phyloP scores from a whole-genome alignment of 352 stramenopile genomes.

The Phytopythium kandeliae region DNA sequence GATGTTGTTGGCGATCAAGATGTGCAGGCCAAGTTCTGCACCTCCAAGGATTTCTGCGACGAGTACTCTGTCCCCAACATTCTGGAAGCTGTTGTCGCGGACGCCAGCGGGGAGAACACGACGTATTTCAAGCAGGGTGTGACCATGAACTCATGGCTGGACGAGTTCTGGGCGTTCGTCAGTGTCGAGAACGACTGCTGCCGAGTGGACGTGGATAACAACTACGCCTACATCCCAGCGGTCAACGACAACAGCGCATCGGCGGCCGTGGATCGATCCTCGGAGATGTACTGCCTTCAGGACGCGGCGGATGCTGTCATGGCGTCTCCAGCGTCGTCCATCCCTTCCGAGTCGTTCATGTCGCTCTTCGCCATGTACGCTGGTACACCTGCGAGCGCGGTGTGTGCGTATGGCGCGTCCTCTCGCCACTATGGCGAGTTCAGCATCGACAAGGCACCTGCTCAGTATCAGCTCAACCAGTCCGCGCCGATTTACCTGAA shows the following conservation, averaged over 20 bases:
- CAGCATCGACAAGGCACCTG: slow-evolving; percentile 47
- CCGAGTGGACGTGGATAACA: slow-evolving; percentile 30
- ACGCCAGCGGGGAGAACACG: slow-evolving; percentile 19
- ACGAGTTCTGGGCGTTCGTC: slow-evolving; percentile 72
- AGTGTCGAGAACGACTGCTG: slow-evolving; percentile 61
- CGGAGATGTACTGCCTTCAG: slow-evolving; percentile 32
- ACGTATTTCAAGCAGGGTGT: slow-evolving; percentile 38
- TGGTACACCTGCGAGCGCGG: slow-evolving; percentile 26
- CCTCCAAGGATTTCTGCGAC: slow-evolving; percentile 51
- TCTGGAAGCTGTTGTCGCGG: slow-evolving; percentile 32
- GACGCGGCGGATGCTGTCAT: slow-evolving; percentile 5
- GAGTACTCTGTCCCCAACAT: slow-evolving; percentile 57
- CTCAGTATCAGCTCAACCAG: slow-evolving; percentile 1
- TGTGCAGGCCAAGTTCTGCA: slow-evolving; percentile 45
- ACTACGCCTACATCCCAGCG: slow-evolving; percentile 38
- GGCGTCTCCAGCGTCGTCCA: slow-evolving; percentile 18
- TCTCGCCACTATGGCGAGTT: slow-evolving; percentile 68
- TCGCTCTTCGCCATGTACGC: slow-evolving; percentile 69
- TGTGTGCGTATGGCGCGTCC: slow-evolving; percentile 52
- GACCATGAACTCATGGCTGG: slow-evolving; percentile 61
- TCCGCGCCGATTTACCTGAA: slow-evolving; percentile 31
- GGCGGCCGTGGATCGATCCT: slow-evolving; percentile 13
- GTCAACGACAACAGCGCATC: slow-evolving; percentile 20
- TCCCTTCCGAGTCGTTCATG: slow-evolving; percentile 55
- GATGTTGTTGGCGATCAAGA: slow-evolving; percentile 21